Evolutionary conservation across 2,329 filamentous ascomycete species (phyloP), one percentile per base, ranked within the genome.

Genomic region (Ascochyta rabiei): DNA sequence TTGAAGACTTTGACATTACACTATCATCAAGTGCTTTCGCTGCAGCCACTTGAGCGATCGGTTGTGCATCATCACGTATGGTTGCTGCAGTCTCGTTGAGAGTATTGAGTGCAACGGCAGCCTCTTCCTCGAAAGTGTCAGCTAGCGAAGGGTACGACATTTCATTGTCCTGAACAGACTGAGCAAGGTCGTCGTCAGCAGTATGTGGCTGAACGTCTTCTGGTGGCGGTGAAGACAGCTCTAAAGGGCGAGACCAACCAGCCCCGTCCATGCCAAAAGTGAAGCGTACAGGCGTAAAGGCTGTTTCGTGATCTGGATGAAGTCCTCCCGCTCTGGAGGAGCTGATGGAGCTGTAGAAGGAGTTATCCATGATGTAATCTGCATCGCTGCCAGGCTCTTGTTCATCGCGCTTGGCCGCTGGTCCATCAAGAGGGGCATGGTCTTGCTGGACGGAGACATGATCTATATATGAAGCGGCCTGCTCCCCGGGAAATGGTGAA

Each of bases 401-500:
- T 19, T 57, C 57, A 8, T 56, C 40, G 26, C 56, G 42, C 9
- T 38, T 47, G 6, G 21, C 8, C 1, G 15, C 12, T 2, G 28
- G 31, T 18, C 43, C 18, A 21, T 61, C 35, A 2, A 40, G 28
- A 15, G 44, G 35, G 6, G 41, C 42, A 18, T 42, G 24, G 19
- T 60, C 53, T 12, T 52, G 40, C 12, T 23, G 40, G 28, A 41
- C 30, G 4, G 61, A 23, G 10, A 58, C 46, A 19, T 62, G 54
- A 42, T 73, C 71, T 34, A 74, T 63, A 40, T 69, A 76, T 2
- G 72, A 73, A 2, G 57, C 47, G 23, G 69, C 67, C 8, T 53
- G 65, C 18, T 69, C 70, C 0, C 66, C 71, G 5, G 74, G 74
- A 40, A 76, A 76, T 0, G 74, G 74, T 2, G 74, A 76, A 19